A percentile compares a stretch with the other conserved stretches of the same genome.
phyloP scores from a whole-genome alignment of 2,329 filamentous ascomycete genomes.

The Pyrenophora seminiperda region DNA sequence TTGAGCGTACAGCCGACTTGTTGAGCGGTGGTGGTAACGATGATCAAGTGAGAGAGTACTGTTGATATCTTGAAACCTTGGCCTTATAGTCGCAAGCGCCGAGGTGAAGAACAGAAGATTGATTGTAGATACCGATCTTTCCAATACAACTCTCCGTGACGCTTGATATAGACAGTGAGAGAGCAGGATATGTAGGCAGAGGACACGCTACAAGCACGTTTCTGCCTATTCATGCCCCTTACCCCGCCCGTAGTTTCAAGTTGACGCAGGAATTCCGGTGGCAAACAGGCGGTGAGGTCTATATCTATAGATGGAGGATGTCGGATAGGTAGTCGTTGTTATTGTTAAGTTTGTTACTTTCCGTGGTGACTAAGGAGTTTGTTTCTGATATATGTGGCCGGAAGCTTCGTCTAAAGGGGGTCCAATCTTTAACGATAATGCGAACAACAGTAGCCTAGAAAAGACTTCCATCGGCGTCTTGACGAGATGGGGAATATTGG shows the following conservation, averaged over 20 bases:
- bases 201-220: slow-evolving; percentile 1
- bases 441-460: too few species aligned
- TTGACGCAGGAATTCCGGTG: background rate
- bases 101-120: background rate
- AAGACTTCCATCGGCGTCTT: too few species aligned
- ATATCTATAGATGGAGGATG: too few species aligned
- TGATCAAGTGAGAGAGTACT: slow-evolving; percentile 11
- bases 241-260: background rate
- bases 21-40: background rate
- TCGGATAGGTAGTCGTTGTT: too few species aligned
- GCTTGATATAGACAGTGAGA: slow-evolving; percentile 3
- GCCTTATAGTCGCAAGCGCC: background rate
- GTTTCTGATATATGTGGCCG: background rate
- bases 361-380: too few species aligned
- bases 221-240: background rate
- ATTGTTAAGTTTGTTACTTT: too few species aligned
- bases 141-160: slow-evolving; percentile 2
- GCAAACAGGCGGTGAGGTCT: slow-evolving; percentile 3
- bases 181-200: background rate
- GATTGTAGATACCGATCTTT: background rate
- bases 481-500: too few species aligned
- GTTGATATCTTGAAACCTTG: slow-evolving; percentile 2
- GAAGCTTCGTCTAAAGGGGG: too few species aligned
- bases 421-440: too few species aligned
- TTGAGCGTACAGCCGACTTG: background rate